Evolutionary conservation across 2,329 filamentous ascomycete genomes (phyloP).

Genomic region (Colletotrichum lini): DNA sequence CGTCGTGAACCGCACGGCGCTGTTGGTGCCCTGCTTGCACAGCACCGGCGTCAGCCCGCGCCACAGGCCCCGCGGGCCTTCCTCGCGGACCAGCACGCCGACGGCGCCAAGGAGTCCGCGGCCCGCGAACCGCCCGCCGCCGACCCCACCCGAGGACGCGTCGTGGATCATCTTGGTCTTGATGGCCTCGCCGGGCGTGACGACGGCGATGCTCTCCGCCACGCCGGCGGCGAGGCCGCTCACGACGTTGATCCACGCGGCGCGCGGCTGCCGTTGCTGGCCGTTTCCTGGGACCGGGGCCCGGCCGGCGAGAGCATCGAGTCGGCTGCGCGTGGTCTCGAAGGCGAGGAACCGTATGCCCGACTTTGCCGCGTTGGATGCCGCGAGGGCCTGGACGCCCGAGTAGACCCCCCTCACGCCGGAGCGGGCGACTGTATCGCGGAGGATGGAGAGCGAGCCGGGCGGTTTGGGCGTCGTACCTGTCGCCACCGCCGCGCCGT

Average conservation of each 20-base stretch:
- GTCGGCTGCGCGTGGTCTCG: slow-evolving; percentile 10
- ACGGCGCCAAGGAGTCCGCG: slow-evolving; percentile 14
- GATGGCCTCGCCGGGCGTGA: slow-evolving; percentile 28
- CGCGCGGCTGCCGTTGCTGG: neutral
- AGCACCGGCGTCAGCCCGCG: slow-evolving; percentile 19
- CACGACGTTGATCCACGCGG: slow-evolving; percentile 31
- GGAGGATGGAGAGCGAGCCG: slow-evolving; percentile 13
- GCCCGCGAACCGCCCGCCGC: neutral
- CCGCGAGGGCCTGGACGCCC: slow-evolving; percentile 18
- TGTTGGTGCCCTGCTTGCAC: slow-evolving; percentile 27
- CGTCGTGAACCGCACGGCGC: slow-evolving; percentile 33
- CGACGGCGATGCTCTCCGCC: slow-evolving; percentile 17
- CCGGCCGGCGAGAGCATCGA: neutral
- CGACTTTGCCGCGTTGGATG: slow-evolving; percentile 22
- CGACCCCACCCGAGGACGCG: neutral
- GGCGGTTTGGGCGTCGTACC: neutral
- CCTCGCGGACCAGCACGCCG: slow-evolving; percentile 12
- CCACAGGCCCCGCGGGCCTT: slow-evolving; percentile 22
- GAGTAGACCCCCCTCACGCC: slow-evolving; percentile 16
- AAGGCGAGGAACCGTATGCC: slow-evolving; percentile 23
- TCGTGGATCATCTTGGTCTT: slow-evolving; percentile 28
- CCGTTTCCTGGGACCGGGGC: neutral
- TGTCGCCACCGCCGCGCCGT: neutral
- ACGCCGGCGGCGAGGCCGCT: slow-evolving; percentile 26
- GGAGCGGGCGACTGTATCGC: slow-evolving; percentile 11